A percentile compares a stretch with the other conserved stretches of the same genome.
Evolutionary conservation across 2,329 filamentous ascomycete genomes (phyloP).

Genomic region (Talaromyces sp.): DNA sequence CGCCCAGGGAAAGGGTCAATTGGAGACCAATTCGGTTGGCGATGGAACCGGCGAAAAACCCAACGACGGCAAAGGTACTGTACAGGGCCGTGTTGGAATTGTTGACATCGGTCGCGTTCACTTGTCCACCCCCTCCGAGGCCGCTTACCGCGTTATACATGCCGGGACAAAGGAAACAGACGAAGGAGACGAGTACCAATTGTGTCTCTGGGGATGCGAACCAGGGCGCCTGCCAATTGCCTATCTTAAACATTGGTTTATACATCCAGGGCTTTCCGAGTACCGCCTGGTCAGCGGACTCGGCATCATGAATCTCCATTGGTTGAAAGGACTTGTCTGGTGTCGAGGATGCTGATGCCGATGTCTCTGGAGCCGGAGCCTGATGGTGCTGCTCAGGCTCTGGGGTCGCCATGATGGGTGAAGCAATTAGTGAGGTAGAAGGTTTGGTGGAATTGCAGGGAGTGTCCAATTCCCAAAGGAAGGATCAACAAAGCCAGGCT

Average conservation of each 20-base stretch:
- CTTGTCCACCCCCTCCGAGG: slow-evolving; percentile 65
- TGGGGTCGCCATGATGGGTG: slow-evolving; percentile 13
- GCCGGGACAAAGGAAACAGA: slow-evolving; percentile 72
- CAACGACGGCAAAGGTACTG: slow-evolving; percentile 68
- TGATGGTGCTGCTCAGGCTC: slow-evolving; percentile 18
- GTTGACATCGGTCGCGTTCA: slow-evolving; percentile 62
- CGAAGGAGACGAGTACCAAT: slow-evolving; percentile 69
- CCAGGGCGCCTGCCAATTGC: slow-evolving; percentile 60
- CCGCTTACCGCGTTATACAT: slow-evolving; percentile 72
- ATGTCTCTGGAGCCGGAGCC: slow-evolving; percentile 10
- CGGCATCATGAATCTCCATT: slow-evolving; percentile 24
- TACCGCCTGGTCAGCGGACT: slow-evolving; percentile 24
- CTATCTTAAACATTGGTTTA: slow-evolving; percentile 58
- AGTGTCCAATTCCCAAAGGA: not conserved
- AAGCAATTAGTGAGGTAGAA: not conserved
- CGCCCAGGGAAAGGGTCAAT: slow-evolving; percentile 49
- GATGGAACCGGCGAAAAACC: slow-evolving; percentile 62
- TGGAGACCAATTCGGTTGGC: slow-evolving; percentile 50
- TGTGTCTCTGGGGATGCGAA: slow-evolving; percentile 75
- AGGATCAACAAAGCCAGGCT: not conserved
- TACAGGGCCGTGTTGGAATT: slow-evolving; percentile 72
- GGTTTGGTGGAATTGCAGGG: not conserved
- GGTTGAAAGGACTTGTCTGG: slow-evolving; percentile 35
- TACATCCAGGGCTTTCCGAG: slow-evolving; percentile 65
- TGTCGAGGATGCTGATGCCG: not conserved